Evolutionary conservation across 1,284 basidiomycete genomes (phyloP).

Genomic region (Irpex rosettiformis): DNA sequence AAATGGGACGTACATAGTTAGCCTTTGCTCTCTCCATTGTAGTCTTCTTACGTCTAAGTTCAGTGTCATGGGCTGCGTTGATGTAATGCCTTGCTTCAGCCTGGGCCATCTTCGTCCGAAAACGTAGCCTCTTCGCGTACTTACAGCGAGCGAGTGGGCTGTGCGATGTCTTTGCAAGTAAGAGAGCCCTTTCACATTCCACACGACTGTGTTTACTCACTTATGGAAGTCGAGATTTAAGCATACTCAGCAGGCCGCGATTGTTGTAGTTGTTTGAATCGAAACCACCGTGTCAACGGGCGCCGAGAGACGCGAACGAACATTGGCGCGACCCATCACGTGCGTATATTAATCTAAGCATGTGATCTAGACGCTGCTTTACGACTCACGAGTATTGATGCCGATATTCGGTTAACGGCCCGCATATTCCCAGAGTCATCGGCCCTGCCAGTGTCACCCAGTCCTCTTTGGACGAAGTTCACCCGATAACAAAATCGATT

Average conservation of each 20-base stretch:
- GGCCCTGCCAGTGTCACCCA: too few species aligned
- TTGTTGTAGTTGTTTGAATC: slow-evolving; percentile 6
- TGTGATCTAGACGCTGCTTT: background rate
- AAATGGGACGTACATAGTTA: slow-evolving; percentile 47
- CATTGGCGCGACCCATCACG: slow-evolving; percentile 1
- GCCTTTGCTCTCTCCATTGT: slow-evolving; percentile 59
- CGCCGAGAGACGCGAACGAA: background rate
- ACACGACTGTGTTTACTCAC: background rate
- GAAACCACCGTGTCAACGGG: slow-evolving; percentile 1
- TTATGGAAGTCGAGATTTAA: background rate
- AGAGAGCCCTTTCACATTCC: background rate
- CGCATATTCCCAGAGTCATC: too few species aligned
- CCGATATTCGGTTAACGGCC: too few species aligned
- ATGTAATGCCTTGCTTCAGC: slow-evolving; percentile 5
- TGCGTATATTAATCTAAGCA: background rate
- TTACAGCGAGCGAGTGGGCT: background rate
- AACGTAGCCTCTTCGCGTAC: background rate
- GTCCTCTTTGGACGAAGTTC: too few species aligned
- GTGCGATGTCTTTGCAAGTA: background rate
- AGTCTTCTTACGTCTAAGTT: slow-evolving; percentile 43
- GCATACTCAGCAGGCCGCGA: background rate
- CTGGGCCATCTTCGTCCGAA: background rate
- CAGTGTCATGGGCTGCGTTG: slow-evolving; percentile 21
- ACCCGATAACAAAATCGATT: background rate
- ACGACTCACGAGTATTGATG: too few species aligned